Percentiles rank a stretch among this genome's conserved stretches.
Conservation (phyloP, 371 early-diverging fungal species). For the Mortierella sp. region DNA sequence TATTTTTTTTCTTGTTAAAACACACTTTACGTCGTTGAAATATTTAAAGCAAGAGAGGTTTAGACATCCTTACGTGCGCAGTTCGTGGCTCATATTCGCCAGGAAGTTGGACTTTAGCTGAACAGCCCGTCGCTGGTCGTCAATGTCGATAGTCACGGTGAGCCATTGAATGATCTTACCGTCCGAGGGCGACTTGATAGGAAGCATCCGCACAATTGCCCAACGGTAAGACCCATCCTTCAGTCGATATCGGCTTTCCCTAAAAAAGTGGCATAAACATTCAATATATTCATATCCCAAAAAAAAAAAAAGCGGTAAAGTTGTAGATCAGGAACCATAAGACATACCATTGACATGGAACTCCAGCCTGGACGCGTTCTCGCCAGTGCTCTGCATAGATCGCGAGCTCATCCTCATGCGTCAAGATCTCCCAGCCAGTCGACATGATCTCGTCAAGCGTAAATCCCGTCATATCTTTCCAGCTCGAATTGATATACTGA, state of each 20-base stretch:
- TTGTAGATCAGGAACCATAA: too few relatives aligned
- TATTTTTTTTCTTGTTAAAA: too few relatives aligned
- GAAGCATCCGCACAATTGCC: constrained; percentile 49
- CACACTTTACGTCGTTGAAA: neutral
- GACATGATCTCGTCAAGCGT: constrained; percentile 26
- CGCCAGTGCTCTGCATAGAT: constrained; percentile 20
- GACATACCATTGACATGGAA: constrained; percentile 42
- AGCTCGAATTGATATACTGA: constrained; percentile 44
- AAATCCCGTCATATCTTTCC: constrained; percentile 51
- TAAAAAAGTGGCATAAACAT: neutral
- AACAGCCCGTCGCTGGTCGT: constrained; percentile 48
- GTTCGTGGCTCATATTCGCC: constrained; percentile 66
- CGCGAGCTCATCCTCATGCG: constrained; percentile 30
- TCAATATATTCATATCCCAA: too few relatives aligned
- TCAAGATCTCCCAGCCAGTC: constrained; percentile 16
- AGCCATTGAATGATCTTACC: constrained; percentile 47
- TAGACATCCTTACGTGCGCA: constrained; percentile 43
- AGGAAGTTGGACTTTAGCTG: constrained; percentile 62
- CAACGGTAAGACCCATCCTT: constrained; percentile 44
- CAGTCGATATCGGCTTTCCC: constrained; percentile 43
- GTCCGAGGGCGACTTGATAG: constrained; percentile 24
- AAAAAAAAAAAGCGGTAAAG: too few relatives aligned
- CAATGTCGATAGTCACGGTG: constrained; percentile 50
- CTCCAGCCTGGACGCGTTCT: constrained; percentile 41
- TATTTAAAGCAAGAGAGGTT: neutral